A percentile compares a stretch with the other conserved stretches of the same genome.
Evolutionary conservation across 345 rosid genomes (phyloP).

Genomic region (Eucalyptus paniculata): DNA sequence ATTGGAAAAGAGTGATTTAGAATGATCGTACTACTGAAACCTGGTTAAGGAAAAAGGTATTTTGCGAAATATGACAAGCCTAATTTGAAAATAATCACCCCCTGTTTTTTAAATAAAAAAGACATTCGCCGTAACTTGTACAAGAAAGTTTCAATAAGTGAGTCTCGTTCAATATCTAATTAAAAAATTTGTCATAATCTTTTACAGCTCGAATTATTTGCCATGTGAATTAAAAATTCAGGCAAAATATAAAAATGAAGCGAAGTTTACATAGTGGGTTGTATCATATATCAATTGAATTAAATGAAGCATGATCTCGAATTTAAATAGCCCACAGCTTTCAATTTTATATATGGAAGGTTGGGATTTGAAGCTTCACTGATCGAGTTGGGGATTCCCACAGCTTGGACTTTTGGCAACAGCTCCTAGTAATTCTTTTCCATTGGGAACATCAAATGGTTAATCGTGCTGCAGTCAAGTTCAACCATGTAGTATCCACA

Average conservation of each 20-base stretch:
- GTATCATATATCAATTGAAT: not conserved
- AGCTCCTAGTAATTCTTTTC: not conserved
- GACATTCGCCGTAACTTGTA: not conserved
- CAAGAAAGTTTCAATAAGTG: not conserved
- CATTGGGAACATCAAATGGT: not conserved
- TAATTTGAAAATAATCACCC: not conserved
- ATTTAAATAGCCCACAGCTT: not conserved
- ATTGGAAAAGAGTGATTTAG: not conserved
- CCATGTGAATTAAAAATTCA: not conserved
- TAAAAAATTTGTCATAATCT: not conserved
- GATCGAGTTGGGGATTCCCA: not conserved
- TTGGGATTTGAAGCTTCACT: not conserved
- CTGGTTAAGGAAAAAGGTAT: not conserved
- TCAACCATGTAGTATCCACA: not conserved
- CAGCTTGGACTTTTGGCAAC: not conserved
- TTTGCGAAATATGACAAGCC: not conserved
- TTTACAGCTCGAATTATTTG: not conserved
- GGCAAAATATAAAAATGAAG: not conserved
- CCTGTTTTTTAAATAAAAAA: not conserved
- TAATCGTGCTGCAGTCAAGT: not conserved
- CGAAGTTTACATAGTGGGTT: not conserved
- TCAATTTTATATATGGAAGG: not conserved
- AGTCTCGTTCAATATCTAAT: not conserved
- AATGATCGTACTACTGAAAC: no score
- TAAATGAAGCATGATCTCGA: not conserved